Evolutionary conservation across 2,329 filamentous ascomycete genomes (phyloP).

Genomic region (Ambrosiella beaveri): DNA sequence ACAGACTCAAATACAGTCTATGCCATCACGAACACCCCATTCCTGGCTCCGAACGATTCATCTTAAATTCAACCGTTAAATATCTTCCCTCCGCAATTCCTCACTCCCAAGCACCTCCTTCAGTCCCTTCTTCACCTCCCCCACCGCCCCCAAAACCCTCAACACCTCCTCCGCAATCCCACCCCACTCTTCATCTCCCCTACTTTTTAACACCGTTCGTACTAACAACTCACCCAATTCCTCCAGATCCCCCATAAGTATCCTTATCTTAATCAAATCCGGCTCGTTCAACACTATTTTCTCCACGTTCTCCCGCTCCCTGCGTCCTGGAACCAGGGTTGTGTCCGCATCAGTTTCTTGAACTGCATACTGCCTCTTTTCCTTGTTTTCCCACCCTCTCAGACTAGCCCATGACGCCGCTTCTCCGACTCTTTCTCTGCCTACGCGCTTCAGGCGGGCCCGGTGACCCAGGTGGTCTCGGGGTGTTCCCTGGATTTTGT

Average conservation of each 20-base stretch:
- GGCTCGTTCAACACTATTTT: background rate
- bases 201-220: background rate
- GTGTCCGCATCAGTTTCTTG: too few species aligned
- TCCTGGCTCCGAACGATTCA: too few species aligned
- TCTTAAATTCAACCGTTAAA: too few species aligned
- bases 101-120: background rate
- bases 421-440: background rate
- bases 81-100: too few species aligned
- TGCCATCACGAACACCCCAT: too few species aligned
- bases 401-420: background rate
- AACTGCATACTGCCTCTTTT: too few species aligned
- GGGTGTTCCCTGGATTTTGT: background rate
- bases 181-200: background rate
- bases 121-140: background rate
- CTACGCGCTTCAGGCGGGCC: background rate
- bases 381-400: too few species aligned
- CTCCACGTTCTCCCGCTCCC: background rate
- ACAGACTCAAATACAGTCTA: too few species aligned
- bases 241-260: background rate
- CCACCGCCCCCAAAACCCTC: background rate
- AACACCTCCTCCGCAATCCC: background rate
- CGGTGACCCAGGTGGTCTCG: background rate
- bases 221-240: background rate
- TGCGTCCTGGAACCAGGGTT: too few species aligned
- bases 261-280: background rate